A percentile compares a stretch with the other conserved stretches of the same genome.
phyloP scores from a whole-genome alignment of 768 basidiomycete species.

The Mycena indigotica region DNA sequence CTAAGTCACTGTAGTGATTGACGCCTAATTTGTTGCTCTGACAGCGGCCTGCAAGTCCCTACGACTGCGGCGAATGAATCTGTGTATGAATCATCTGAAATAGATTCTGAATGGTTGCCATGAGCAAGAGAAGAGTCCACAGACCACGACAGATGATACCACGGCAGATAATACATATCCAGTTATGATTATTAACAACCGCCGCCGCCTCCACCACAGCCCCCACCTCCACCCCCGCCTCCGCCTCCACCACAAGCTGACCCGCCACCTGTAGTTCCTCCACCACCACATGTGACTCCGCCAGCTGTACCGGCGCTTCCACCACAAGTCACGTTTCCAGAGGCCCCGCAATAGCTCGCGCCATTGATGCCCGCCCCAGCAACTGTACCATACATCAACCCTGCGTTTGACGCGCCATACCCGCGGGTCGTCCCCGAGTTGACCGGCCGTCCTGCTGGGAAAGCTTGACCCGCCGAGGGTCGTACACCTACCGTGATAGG shows the following conservation, averaged over 20 bases:
- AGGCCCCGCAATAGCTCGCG: not conserved
- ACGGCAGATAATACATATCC: too few species aligned
- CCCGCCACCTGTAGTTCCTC: not conserved
- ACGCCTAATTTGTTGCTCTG: too few species aligned
- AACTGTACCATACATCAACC: not conserved
- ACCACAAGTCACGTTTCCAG: not conserved
- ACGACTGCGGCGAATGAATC: too few species aligned
- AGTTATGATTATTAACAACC: too few species aligned
- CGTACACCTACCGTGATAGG: not conserved
- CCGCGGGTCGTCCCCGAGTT: not conserved
- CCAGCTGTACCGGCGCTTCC: not conserved
- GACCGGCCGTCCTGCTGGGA: not conserved
- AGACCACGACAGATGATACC: too few species aligned
- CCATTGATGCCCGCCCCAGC: not conserved
- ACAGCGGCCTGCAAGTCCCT: too few species aligned
- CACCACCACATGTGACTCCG: not conserved
- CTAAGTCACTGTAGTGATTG: too few species aligned
- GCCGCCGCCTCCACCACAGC: not conserved
- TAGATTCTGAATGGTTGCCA: too few species aligned
- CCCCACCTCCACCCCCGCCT: not conserved
- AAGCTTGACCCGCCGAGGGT: not conserved
- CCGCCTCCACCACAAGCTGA: not conserved
- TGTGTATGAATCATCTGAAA: too few species aligned
- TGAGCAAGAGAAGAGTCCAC: too few species aligned
- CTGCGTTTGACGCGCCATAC: not conserved